These are phyloP conservation scores for Ophiostoma australiae DNA, from an alignment of 2,329 filamentous ascomycete genomes.

Conservation along the genomic window DNA sequence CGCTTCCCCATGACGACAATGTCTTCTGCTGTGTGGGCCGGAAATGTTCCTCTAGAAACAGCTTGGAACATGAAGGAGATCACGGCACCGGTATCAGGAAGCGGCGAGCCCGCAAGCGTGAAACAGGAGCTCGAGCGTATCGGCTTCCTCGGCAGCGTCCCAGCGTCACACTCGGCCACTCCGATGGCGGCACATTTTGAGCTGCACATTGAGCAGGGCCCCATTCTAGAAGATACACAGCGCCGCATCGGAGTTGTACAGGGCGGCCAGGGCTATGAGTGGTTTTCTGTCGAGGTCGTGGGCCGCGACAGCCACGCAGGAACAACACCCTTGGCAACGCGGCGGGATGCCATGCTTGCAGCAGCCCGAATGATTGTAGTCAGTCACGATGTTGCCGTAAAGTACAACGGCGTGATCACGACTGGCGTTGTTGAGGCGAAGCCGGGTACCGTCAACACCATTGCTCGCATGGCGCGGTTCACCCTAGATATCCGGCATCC, in stretches of 20 bases:
- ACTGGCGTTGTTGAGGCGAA: conserved; percentile 31
- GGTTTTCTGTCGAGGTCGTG: conserved; percentile 62
- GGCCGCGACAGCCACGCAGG: conserved; percentile 70
- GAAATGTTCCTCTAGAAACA: conserved; percentile 52
- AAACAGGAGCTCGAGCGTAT: conserved; percentile 65
- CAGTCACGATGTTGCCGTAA: conserved; percentile 25
- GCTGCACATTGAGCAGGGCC: conserved; percentile 80
- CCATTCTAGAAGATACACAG: conserved; percentile 60
- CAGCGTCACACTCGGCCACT: conserved; percentile 52
- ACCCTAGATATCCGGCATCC: conserved; percentile 62
- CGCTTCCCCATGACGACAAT: conserved; percentile 72
- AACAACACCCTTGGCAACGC: conserved; percentile 53
- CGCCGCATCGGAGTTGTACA: conserved; percentile 65
- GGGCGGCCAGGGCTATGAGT: conserved; percentile 69
- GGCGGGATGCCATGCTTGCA: conserved; percentile 34
- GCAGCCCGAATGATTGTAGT: conserved; percentile 36
- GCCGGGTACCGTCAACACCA: conserved; percentile 63
- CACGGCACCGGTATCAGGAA: conserved; percentile 26
- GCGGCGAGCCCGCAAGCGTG: conserved; percentile 56
- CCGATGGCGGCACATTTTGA: conserved; percentile 76
- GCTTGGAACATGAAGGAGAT: conserved; percentile 62
- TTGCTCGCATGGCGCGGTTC: conserved; percentile 63
- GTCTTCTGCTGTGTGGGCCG: conserved; percentile 72
- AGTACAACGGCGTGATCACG: conserved; percentile 30
- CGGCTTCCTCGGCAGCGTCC: conserved; percentile 59